A percentile compares a stretch with the other conserved stretches of the same genome.
Conservation (phyloP, 192 early-diverging fungal species). For the Coemansia sp. region DNA sequence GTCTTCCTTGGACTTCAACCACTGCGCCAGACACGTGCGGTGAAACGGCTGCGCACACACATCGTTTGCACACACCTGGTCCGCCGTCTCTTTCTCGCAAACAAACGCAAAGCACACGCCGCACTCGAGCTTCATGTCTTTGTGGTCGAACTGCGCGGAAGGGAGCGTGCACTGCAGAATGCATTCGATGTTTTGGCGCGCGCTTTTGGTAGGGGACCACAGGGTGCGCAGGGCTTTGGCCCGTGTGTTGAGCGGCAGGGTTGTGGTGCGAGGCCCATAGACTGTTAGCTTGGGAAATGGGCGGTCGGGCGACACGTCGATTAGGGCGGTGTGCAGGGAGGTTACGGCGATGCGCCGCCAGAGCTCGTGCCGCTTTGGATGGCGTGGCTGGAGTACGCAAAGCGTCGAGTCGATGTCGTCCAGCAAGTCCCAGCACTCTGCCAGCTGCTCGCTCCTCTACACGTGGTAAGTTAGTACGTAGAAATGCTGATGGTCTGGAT, state of each 20-base stretch:
- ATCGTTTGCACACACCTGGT: constrained; percentile 43
- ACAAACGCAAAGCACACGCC: constrained; percentile 46
- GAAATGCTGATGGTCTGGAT: background rate
- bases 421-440: constrained; percentile 24
- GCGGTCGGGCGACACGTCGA: constrained; percentile 26
- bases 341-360: constrained; percentile 37
- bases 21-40: constrained; percentile 37
- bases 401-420: constrained; percentile 35
- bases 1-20: constrained; percentile 48
- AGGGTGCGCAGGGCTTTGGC: constrained; percentile 5
- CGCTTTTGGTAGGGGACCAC: constrained; percentile 12
- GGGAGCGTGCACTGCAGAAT: constrained; percentile 20
- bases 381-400: constrained; percentile 36
- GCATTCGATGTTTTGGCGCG: constrained; percentile 25
- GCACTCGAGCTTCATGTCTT: constrained; percentile 39
- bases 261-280: constrained; percentile 34
- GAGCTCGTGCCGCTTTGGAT: constrained; percentile 29
- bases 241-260: constrained; percentile 17
- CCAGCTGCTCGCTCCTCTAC: constrained; percentile 26
- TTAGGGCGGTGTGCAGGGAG: constrained; percentile 19
- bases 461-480: background rate
- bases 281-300: constrained; percentile 21
- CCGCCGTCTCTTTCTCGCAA: constrained; percentile 13
- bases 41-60: constrained; percentile 45
- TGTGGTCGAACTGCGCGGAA: constrained; percentile 7